Evolutionary conservation across 768 basidiomycete species (phyloP), one percentile per base, ranked within the genome.

Genomic region (Phlegmacium glaucopus): DNA sequence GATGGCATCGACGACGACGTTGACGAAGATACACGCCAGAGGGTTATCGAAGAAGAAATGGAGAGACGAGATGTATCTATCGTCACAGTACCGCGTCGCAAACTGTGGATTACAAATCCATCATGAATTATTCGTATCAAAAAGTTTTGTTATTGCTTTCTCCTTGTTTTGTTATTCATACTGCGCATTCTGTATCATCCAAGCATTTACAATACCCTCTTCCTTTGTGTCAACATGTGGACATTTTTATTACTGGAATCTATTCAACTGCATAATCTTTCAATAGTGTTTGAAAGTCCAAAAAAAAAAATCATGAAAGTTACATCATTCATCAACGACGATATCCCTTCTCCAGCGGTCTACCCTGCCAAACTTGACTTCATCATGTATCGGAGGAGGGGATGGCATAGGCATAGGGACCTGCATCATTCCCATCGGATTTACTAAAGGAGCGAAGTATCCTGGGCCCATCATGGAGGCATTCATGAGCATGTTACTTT

Each of bases 301-400:
- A 22, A 2, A 22, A 22, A 2, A 22, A 22, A 22, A 3, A 22
- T 22, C 22, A 22, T 22, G 22, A 22, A 22, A 22, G 22, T 22
- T 22, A 22, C 22, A 5, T 22, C 22, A 22, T 22, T 22, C 84
- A 54, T 87, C 87, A 9, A 85, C 80, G 13, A 79, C 82, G 38
- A 92, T 87, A 56, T 88, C 81, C 51, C 77, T 82, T 53, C 90
- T 80, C 90, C 90, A 92, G 50, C 78, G 78, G 62, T 92, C 90
- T 22, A 92, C 89, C 4, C 78, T 72, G 8, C 77, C 78, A 52
- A 76, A 85, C 60, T 90, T 91, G 29, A 70, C 74, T 32, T 78
- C 69, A 48, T 91, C 89, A 17, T 76, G 77, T 34, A 74, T 59
- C 8, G 82, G 83, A 11, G 85, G 83, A 18, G 85, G 83, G 2